Evolutionary conservation across 495 filamentous ascomycete genomes (phyloP).

Genomic region (Xylaria nigripes): DNA sequence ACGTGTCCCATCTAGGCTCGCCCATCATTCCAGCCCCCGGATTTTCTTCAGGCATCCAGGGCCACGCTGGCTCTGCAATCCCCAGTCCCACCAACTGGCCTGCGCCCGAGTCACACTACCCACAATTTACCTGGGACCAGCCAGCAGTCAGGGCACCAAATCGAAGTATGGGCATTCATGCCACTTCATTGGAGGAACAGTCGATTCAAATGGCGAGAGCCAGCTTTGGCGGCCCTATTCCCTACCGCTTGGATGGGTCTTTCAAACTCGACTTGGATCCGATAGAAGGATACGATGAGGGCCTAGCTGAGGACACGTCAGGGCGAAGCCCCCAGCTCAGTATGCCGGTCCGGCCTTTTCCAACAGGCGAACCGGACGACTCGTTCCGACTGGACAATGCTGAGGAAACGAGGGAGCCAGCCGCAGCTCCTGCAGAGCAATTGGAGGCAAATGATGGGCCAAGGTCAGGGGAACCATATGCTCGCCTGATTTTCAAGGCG

Average conservation of each 20-base stretch:
- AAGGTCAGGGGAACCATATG: constrained; percentile 61
- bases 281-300: no score
- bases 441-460: constrained; percentile 10
- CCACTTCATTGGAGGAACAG: not conserved
- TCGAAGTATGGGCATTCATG: not conserved
- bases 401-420: not conserved
- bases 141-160: not conserved
- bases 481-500: constrained; percentile 69
- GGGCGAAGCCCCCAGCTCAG: no score
- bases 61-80: not conserved
- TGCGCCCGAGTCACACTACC: not conserved
- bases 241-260: no score
- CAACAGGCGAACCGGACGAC: not conserved
- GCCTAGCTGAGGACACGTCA: no score
- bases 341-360: no score
- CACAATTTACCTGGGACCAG: not conserved
- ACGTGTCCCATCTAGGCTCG: not conserved
- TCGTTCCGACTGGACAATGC: not conserved
- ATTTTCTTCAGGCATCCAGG: not conserved
- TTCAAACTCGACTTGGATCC: no score
- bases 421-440: not conserved
- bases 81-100: not conserved
- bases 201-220: not conserved
- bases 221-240: no score
- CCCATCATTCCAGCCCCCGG: not conserved